Conservation (phyloP, 1,284 basidiomycete genomes). For the Ustilago esculenta region DNA sequence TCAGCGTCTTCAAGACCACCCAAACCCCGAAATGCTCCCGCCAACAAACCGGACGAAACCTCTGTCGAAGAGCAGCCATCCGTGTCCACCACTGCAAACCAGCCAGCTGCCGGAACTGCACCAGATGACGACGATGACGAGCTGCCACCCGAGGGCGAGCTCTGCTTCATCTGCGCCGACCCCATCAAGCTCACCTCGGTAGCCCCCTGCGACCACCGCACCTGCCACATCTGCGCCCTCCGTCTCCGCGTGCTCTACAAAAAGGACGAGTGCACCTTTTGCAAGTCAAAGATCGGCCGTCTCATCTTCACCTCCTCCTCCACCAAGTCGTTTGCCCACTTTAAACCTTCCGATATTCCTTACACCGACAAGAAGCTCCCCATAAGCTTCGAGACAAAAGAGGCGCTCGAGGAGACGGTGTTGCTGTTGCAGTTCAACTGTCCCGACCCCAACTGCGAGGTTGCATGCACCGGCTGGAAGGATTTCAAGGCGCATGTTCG, state of each 20-base stretch:
- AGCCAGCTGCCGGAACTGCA: background rate
- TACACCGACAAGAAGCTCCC: conserved; percentile 70
- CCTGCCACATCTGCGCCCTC: conserved; percentile 90
- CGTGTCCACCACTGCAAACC: background rate
- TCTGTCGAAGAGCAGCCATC: background rate
- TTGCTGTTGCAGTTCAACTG: conserved; percentile 78
- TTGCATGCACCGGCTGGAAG: conserved; percentile 85
- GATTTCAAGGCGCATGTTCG: conserved; percentile 84
- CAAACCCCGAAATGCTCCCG: background rate
- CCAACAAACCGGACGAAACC: background rate
- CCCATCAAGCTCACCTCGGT: conserved; percentile 88
- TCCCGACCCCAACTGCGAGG: conserved; percentile 74
- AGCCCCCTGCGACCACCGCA: conserved; percentile 89
- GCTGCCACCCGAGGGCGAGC: conserved; percentile 56
- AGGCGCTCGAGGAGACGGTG: conserved; percentile 95
- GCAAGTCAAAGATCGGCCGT: conserved; percentile 86
- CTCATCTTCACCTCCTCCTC: conserved; percentile 84
- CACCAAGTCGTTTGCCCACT: conserved; percentile 50
- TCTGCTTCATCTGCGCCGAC: conserved; percentile 97
- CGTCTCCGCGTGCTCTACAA: conserved; percentile 94
- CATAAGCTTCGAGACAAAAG: conserved; percentile 87
- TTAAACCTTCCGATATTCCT: conserved; percentile 53
- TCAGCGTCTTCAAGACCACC: background rate
- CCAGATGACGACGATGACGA: conserved; percentile 67
- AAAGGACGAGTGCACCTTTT: conserved; percentile 85